Conservation (phyloP, 768 basidiomycete genomes). For the Suillus luteus region DNA sequence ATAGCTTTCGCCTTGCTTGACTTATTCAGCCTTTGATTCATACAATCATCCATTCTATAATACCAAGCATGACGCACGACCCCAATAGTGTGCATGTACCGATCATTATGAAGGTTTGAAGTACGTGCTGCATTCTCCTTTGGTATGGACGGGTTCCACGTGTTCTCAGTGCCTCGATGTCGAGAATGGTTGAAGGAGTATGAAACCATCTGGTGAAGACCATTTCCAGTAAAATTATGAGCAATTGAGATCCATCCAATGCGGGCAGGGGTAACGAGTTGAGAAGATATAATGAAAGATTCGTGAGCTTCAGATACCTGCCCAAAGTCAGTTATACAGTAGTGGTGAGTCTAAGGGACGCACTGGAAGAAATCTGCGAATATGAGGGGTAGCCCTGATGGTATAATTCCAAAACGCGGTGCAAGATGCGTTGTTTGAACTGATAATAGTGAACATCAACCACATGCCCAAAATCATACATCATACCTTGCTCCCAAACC, state of each 20-base stretch:
- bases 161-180: conserved; percentile 24
- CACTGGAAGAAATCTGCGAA: conserved; percentile 54
- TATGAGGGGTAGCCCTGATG: conserved; percentile 40
- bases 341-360: conserved; percentile 27
- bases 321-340: background rate
- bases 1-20: conserved; percentile 7
- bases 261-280: conserved; percentile 75
- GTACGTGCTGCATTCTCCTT: conserved; percentile 19
- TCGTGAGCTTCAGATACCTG: conserved; percentile 65
- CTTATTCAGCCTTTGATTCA: conserved; percentile 17
- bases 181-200: conserved; percentile 15
- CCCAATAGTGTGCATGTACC: conserved; percentile 25
- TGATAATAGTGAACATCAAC: background rate
- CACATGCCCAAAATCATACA: background rate
- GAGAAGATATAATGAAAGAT: conserved; percentile 80
- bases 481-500: conserved; percentile 65
- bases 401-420: conserved; percentile 28
- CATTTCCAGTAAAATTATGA: conserved; percentile 38
- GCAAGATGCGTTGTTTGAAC: conserved; percentile 4
- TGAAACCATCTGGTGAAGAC: conserved; percentile 7
- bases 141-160: conserved; percentile 10
- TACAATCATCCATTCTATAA: conserved; percentile 20
- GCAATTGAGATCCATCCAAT: conserved; percentile 70
- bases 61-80: conserved; percentile 25
- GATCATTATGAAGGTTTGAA: conserved; percentile 20